A percentile compares a stretch with the other conserved stretches of the same genome.
Evolutionary conservation across 1,284 basidiomycete species (phyloP).

Genomic region (Ganoderma boninense): DNA sequence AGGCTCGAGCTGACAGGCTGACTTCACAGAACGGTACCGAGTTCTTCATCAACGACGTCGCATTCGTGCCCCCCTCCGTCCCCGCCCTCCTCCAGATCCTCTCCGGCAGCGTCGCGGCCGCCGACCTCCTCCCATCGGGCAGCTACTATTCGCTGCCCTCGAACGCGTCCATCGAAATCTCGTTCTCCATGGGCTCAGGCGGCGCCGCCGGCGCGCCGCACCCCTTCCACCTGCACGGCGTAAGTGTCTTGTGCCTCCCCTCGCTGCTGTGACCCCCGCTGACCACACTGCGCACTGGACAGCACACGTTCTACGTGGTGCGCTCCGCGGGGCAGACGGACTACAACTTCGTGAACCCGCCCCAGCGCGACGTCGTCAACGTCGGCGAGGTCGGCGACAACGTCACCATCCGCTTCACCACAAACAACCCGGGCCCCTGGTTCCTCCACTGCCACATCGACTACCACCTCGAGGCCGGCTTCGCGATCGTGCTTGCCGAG

Average conservation of each 20-base stretch:
- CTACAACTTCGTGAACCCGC: constrained; percentile 42
- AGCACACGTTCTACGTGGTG: constrained; percentile 37
- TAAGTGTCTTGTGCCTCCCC: constrained; percentile 20
- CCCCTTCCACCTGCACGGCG: constrained; percentile 49
- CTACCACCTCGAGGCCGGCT: constrained; percentile 37
- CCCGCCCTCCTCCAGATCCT: constrained; percentile 20
- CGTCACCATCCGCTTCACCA: constrained; percentile 15
- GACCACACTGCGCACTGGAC: background rate
- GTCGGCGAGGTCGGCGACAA: constrained; percentile 12
- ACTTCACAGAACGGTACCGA: constrained; percentile 8
- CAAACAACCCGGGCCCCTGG: constrained; percentile 16
- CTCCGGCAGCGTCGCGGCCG: constrained; percentile 34
- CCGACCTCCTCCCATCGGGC: constrained; percentile 38
- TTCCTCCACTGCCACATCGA: constrained; percentile 38
- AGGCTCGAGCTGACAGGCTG: too few species aligned
- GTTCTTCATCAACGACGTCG: constrained; percentile 37
- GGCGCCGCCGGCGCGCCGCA: constrained; percentile 40
- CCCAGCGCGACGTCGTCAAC: constrained; percentile 40
- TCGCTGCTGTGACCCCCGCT: too few species aligned
- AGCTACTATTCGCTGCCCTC: constrained; percentile 36
- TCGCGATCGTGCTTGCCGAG: constrained; percentile 38
- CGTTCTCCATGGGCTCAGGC: constrained; percentile 34
- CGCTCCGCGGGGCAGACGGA: constrained; percentile 34
- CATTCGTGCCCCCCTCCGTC: constrained; percentile 32
- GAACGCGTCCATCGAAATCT: constrained; percentile 44